A percentile compares a stretch with the other conserved stretches of the same genome.
Conservation (phyloP, 139 green algal genomes). For the Closterium sp. region DNA sequence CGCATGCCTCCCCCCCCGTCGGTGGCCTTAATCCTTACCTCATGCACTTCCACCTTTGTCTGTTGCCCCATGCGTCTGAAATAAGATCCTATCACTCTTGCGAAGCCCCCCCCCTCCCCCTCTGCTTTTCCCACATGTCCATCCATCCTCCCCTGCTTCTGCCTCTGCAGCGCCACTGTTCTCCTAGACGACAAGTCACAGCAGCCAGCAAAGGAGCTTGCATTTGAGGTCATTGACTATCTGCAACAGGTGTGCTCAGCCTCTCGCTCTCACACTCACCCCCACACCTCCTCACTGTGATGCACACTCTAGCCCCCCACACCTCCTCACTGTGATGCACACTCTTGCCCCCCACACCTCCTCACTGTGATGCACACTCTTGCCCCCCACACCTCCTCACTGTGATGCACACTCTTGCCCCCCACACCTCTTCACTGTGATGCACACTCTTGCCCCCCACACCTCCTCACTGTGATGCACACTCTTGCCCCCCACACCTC, state of each 20-base stretch:
- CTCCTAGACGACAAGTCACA: background rate
- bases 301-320: background rate
- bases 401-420: too few relatives aligned
- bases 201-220: background rate
- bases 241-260: background rate
- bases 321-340: background rate
- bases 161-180: background rate
- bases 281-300: background rate
- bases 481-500: background rate
- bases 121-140: background rate
- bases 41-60: too few relatives aligned
- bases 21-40: too few relatives aligned
- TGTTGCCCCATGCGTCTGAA: too few relatives aligned
- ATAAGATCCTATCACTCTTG: too few relatives aligned
- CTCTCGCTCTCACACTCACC: background rate
- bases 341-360: background rate
- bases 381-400: background rate
- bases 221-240: background rate
- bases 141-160: background rate
- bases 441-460: background rate
- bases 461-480: too few relatives aligned
- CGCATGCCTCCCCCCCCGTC: too few relatives aligned
- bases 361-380: background rate
- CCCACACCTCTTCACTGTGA: background rate
- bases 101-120: too few relatives aligned